Base-by-base conservation (phyloP, 305 asterid genomes). In the Fraxinus platypoda region DNA sequence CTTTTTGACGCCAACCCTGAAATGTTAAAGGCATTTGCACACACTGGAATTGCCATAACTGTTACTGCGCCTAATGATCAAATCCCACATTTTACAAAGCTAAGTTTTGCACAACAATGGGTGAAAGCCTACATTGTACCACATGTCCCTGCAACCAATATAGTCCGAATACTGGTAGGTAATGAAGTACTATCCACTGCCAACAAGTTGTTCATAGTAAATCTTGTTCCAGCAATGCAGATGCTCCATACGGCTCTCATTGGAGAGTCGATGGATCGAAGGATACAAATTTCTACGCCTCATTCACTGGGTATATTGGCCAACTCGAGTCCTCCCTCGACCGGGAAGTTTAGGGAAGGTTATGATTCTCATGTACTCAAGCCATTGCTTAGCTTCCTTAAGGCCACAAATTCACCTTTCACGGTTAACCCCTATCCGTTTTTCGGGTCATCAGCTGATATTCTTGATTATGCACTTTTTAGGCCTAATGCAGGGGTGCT, bases 391-490 rank as follows among this genome's bases (percentile, higher is more conserved):
- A 74, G 80, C 74, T 93, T 92, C 90, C 84, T 93, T 21, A 85
- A 88, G 80, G 88, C 85, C 37, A 92, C 94, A 0, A 43, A 83
- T 77, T 90, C 98, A 15, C 95, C 97, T 7, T 93, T 93, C 91
- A 75, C 90, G 90, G 73, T 93, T 81, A 93, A 93, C 19, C 89
- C 97, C 2, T 93, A 93, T 64, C 98, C 98, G 2, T 91, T 93
- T 81, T 93, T 92, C 23, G 94, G 90, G 3, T 76, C 84, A 83
- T 85, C 95, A 2, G 85, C 83, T 0, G 86, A 81, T 66, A 92
- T 90, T 4, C 70, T 91, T 2, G 93, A 93, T 76, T 93, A 85
- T 59, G 93, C 97, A 31, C 88, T 92, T 9, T 92, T 91, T 73
- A 77, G 95, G 88, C 89, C 93, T 0, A 93, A 89, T 76, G 25